Conservation (phyloP, 257 asterid genomes). For the Solanum clarkiae region DNA sequence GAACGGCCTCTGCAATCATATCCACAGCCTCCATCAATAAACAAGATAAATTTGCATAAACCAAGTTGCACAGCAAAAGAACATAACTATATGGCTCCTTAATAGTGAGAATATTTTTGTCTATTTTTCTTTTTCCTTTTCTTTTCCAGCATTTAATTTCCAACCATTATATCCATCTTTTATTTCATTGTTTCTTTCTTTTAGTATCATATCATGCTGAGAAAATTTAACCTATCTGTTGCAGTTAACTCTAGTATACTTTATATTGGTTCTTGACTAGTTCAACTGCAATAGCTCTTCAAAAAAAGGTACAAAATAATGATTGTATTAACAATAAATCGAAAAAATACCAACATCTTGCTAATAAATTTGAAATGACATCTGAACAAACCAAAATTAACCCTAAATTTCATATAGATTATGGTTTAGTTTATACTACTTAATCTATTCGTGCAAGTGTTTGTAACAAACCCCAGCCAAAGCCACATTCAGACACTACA, state of each 20-base stretch:
- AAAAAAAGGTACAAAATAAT: not conserved
- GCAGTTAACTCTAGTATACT: not conserved
- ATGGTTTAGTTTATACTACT: not conserved
- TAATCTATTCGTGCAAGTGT: not conserved
- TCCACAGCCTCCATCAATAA: not conserved
- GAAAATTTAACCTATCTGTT: not conserved
- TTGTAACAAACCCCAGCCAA: not conserved
- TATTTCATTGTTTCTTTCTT: not conserved
- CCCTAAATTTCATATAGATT: not conserved
- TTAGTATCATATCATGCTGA: not conserved
- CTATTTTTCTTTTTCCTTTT: not conserved
- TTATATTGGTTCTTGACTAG: not conserved
- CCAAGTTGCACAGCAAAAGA: not conserved
- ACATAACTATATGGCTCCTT: not conserved
- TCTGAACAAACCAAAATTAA: not conserved
- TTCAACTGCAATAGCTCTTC: not conserved
- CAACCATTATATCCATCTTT: not conserved
- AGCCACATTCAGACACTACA: not conserved
- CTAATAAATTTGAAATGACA: not conserved
- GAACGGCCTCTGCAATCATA: slow-evolving; percentile 76
- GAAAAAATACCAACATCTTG: not conserved
- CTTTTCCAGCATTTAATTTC: not conserved
- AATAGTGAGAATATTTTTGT: not conserved
- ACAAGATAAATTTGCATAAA: not conserved
- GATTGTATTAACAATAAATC: not conserved